Conservation (phyloP, 2,329 filamentous ascomycete species). For the Dactylellina haptotyla region DNA sequence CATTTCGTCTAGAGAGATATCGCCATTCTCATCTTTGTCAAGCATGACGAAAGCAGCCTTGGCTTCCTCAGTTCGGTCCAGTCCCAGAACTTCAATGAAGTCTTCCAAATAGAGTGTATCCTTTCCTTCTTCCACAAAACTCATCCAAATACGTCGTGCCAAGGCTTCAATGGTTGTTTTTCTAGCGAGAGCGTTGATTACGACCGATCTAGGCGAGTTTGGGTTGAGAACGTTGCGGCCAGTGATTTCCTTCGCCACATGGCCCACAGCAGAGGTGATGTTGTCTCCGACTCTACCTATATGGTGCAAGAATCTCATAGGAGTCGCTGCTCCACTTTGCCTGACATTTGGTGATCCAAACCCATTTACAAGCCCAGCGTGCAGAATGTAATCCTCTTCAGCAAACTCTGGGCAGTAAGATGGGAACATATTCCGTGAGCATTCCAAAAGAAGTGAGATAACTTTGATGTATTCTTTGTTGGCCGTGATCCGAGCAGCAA, state of each 20-base stretch:
- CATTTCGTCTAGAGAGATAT: slow-evolving; percentile 96
- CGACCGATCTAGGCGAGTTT: slow-evolving; percentile 86
- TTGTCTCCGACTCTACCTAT: slow-evolving; percentile 89
- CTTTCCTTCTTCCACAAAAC: slow-evolving; percentile 89
- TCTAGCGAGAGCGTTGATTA: slow-evolving; percentile 88
- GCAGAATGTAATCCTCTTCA: slow-evolving; percentile 91
- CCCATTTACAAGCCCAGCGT: slow-evolving; percentile 75
- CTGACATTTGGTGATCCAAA: slow-evolving; percentile 60
- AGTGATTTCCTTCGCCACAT: slow-evolving; percentile 92
- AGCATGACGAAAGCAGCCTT: slow-evolving; percentile 84
- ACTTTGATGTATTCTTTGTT: slow-evolving; percentile 88
- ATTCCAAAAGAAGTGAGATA: slow-evolving; percentile 86
- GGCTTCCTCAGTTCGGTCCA: slow-evolving; percentile 77
- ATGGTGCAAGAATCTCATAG: slow-evolving; percentile 78
- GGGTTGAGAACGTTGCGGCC: slow-evolving; percentile 93
- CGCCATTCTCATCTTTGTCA: slow-evolving; percentile 88
- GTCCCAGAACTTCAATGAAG: slow-evolving; percentile 85
- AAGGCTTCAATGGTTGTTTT: slow-evolving; percentile 86
- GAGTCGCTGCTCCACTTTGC: slow-evolving; percentile 74
- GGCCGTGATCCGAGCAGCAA: slow-evolving; percentile 82
- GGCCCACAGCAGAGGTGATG: slow-evolving; percentile 90
- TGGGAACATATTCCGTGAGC: slow-evolving; percentile 86
- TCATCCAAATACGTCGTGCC: slow-evolving; percentile 90
- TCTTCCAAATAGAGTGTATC: slow-evolving; percentile 83
- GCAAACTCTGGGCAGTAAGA: slow-evolving; percentile 90